Base-by-base conservation (phyloP, 345 rosid species). In the Heritiera littoralis region DNA sequence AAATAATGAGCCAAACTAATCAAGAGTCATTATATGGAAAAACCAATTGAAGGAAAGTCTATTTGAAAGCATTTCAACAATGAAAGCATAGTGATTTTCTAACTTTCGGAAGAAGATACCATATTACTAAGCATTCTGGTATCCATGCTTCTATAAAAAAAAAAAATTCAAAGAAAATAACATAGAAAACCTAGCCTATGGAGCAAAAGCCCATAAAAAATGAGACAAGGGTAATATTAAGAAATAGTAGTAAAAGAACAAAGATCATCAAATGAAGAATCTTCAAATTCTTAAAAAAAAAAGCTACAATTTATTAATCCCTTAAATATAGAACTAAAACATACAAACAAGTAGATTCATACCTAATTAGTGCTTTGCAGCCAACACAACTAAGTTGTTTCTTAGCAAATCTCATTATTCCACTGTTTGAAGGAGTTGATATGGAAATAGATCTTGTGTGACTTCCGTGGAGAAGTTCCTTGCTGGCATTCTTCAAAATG, bases 381-480 rank as follows among this genome's bases (percentile, higher is more conserved):
- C 99, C 98, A 70, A 92, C 81, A 86, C 99, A 94, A 82, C 88
- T 89, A 72, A 89, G 90, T 78, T 87, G 94, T 78, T 91, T 96
- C 92, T 92, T 89, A 13, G 98, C 97, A 81, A 89, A 96, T 87
- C 82, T 96, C 99, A 94, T 94, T 80, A 96, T 91, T 83, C 99
- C 98, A 59, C 97, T 89, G 82, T 84, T 92, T 78, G 97, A 88
- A 84, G 99, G 99, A 79, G 97, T 96, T 72, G 88, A 82, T 58
- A 94, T 94, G 65, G 97, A 90, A 85, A 92, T 92, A 51, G 98
- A 91, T 88, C 98, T 90, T 74, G 94, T 96, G 84, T 96, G 99
- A 82, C 89, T 88, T 76, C 99, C 99, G 28, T 86, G 92, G 75
- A 96, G 97, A 81, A 94, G 99, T 86, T 96, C 98, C 74, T 80